phyloP scores from a whole-genome alignment of 805 yeast genomes.

The Yarrowia sp. region DNA sequence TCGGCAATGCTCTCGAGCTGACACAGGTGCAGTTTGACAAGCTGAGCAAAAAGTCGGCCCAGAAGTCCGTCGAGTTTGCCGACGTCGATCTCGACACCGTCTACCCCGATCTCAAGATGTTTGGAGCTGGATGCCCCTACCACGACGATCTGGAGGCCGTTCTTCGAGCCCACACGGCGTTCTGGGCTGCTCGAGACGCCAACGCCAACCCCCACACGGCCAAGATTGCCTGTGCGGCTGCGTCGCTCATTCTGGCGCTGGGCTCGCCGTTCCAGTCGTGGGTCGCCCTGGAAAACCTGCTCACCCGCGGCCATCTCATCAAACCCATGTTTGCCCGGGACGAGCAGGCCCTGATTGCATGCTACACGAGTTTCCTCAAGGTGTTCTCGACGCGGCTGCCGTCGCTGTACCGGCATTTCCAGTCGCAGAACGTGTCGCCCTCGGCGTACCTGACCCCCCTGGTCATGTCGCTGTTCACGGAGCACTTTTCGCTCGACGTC shows the following conservation, averaged over 20 bases:
- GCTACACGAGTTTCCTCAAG: slow-evolving; percentile 57
- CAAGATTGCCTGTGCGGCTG: slow-evolving; percentile 54
- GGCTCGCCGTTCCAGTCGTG: slow-evolving; percentile 53
- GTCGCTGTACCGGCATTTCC: slow-evolving; percentile 59
- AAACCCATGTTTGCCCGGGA: slow-evolving; percentile 49
- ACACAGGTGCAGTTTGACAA: slow-evolving; percentile 56
- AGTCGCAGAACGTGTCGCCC: slow-evolving; percentile 54
- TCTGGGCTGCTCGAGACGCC: slow-evolving; percentile 43
- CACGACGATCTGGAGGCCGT: slow-evolving; percentile 51
- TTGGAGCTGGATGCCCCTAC: slow-evolving; percentile 50
- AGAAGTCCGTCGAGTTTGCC: slow-evolving; percentile 40
- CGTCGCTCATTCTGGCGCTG: slow-evolving; percentile 53
- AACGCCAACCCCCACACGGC: slow-evolving; percentile 48
- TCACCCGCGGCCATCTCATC: slow-evolving; percentile 50
- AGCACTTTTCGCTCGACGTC: slow-evolving; percentile 56
- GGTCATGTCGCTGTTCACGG: slow-evolving; percentile 55
- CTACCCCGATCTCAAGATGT: slow-evolving; percentile 52
- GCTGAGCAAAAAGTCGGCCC: slow-evolving; percentile 50
- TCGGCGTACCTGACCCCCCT: slow-evolving; percentile 55
- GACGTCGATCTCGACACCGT: slow-evolving; percentile 55
- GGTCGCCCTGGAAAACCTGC: slow-evolving; percentile 52
- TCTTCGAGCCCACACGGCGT: slow-evolving; percentile 49
- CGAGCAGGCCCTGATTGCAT: slow-evolving; percentile 50
- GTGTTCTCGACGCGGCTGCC: slow-evolving; percentile 57
- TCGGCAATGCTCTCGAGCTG: slow-evolving; percentile 57